A percentile compares a stretch with the other conserved stretches of the same genome.
phyloP scores from a whole-genome alignment of 75 land plant species.

The Pinus albicaulis region DNA sequence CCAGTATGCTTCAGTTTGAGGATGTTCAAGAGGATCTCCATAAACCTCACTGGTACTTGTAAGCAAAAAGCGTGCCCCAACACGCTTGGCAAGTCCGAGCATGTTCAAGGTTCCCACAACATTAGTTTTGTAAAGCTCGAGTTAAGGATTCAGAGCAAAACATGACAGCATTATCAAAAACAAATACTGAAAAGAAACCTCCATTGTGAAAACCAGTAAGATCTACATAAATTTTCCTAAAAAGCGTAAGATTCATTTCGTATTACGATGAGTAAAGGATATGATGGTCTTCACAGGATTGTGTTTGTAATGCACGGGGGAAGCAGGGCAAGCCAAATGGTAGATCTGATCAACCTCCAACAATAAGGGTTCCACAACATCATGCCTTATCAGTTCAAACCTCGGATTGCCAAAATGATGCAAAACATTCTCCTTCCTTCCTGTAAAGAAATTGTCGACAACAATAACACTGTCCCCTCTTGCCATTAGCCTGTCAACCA shows the following conservation, averaged over 20 bases:
- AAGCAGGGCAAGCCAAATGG: slow-evolving; percentile 97
- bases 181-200: too few species aligned
- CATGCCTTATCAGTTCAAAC: slow-evolving; percentile 94
- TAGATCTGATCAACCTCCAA: slow-evolving; percentile 99
- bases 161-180: background rate
- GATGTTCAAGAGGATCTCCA: slow-evolving; percentile 90
- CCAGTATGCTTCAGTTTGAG: slow-evolving; percentile 83
- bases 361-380: slow-evolving; percentile 90
- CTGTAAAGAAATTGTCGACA: slow-evolving; percentile 97
- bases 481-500: slow-evolving; percentile 85
- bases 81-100: slow-evolving; percentile 83
- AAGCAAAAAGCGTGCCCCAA: slow-evolving; percentile 74
- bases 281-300: slow-evolving; percentile 99
- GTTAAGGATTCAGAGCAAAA: slow-evolving; percentile 6
- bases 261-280: slow-evolving; percentile 52
- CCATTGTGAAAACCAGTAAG: slow-evolving; percentile 72
- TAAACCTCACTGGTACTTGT: slow-evolving; percentile 90
- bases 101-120: slow-evolving; percentile 88
- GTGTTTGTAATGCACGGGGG: slow-evolving; percentile 97
- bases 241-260: too few species aligned
- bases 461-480: slow-evolving; percentile 97
- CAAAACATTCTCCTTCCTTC: slow-evolving; percentile 94
- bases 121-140: slow-evolving; percentile 68
- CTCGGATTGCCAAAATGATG: slow-evolving; percentile 91
- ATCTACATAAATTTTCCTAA: slow-evolving; percentile 65